Base-by-base conservation (phyloP, 1,139 yeast species). In the Petasospora fabianii region DNA sequence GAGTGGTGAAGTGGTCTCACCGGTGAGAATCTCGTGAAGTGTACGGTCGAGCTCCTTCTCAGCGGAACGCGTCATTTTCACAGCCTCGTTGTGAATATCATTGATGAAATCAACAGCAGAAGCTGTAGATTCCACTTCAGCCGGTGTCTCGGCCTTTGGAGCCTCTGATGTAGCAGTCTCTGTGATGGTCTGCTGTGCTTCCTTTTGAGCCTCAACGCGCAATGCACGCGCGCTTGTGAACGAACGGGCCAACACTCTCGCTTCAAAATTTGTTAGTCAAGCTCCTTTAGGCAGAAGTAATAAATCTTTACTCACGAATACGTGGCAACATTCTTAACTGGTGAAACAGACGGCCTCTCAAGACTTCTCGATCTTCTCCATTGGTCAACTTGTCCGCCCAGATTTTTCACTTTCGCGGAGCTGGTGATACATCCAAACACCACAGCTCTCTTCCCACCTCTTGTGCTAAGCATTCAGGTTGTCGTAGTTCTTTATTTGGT, bases 11-110 rank as follows among this genome's bases (percentile, higher is more conserved):
- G 50, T 47, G n/a, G 53, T 46, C 22, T 47, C 42, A 14, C 55
- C 53, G 12, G 49, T 41, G 14, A 51, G 20, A 27, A 51, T 48
- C 30, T 49, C 52, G 14, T 44, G 39, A 7, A 49, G 34, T 24
- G 47, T 42, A n/a, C 41, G 41, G 32, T 52, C 53, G 13, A 52
- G 14, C 15, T 32, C 26, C 17, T 34, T 34, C 38, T 50, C 53
- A n/a, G 48, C 44, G 6, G 30, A 10, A 8, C 27, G 13, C 11
- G 41, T 38, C 29, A 52, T 27, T 36, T 45, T 50, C 5, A 44
- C 21, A 3, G 56, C 45, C 19, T 38, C 43, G 11, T 34, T 28
- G 24, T 50, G 51, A 4, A 50, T 17, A 16, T 38, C 38, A 3
- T 46, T 41, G 27, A 47, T 40, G 32, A 44, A 45, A 13, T 50